A percentile compares a stretch with the other conserved stretches of the same genome.
Conservation (phyloP, 768 basidiomycete species). For the Exidia glandulosa region DNA sequence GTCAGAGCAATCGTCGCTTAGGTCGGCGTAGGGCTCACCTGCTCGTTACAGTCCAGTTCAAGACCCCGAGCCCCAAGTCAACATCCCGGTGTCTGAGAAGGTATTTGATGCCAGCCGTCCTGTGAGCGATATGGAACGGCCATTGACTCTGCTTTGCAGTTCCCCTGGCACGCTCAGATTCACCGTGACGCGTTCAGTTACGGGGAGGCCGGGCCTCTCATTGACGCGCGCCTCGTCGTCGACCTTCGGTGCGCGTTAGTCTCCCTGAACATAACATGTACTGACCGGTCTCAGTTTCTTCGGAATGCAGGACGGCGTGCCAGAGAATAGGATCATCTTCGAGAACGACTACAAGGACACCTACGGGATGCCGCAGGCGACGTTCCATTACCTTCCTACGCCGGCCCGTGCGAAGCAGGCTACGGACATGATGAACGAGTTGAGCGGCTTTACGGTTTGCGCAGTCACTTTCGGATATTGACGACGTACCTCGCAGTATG, state of each 20-base stretch:
- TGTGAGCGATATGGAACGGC: background rate
- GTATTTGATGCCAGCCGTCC: background rate
- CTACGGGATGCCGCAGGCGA: constrained; percentile 26
- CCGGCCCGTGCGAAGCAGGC: constrained; percentile 6
- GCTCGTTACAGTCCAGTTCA: constrained; percentile 7
- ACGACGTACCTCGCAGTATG: constrained; percentile 13
- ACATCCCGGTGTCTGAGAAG: constrained; percentile 7
- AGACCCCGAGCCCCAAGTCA: constrained; percentile 25
- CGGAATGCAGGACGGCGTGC: constrained; percentile 10
- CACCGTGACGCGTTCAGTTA: constrained; percentile 27
- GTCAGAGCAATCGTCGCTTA: too few relatives aligned
- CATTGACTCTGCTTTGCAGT: constrained; percentile 18
- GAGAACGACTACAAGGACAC: constrained; percentile 13
- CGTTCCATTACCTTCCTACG: constrained; percentile 13
- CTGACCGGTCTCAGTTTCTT: constrained; percentile 9
- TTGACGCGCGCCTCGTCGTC: constrained; percentile 23
- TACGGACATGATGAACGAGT: constrained; percentile 13
- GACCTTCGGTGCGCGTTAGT: constrained; percentile 12
- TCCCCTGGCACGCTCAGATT: constrained; percentile 11
- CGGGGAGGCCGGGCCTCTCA: constrained; percentile 18
- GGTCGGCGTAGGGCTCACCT: too few relatives aligned
- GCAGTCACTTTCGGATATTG: background rate
- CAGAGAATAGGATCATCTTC: constrained; percentile 11
- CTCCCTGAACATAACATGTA: background rate
- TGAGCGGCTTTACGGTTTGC: background rate